Percentiles rank a stretch among this genome's conserved stretches.
Evolutionary conservation across 768 basidiomycete genomes (phyloP).

Genomic region (Amanita jacksonii): DNA sequence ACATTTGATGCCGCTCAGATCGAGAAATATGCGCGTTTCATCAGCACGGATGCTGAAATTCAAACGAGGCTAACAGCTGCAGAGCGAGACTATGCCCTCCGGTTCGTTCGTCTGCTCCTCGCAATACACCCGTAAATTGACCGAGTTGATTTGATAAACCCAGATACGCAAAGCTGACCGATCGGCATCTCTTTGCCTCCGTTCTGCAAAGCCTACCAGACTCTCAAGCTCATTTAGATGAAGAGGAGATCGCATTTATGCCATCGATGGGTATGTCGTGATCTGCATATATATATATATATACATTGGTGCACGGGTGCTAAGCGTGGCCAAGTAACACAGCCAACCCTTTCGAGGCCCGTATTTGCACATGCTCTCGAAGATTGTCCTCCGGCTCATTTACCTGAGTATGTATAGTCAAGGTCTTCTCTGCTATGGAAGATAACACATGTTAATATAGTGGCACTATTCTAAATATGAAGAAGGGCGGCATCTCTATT

Average conservation of each 20-base stretch:
- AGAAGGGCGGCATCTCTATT: constrained; percentile 74
- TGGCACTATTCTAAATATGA: constrained; percentile 63
- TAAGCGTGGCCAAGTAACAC: constrained; percentile 48
- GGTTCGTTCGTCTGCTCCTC: constrained; percentile 30
- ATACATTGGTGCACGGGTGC: no score
- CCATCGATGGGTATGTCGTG: constrained; percentile 60
- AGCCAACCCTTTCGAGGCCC: constrained; percentile 66
- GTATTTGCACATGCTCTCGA: constrained; percentile 77
- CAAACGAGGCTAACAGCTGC: constrained; percentile 76
- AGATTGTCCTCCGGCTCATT: constrained; percentile 53
- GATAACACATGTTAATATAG: constrained; percentile 20
- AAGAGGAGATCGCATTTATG: constrained; percentile 50
- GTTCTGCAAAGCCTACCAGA: constrained; percentile 80
- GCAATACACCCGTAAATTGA: background rate
- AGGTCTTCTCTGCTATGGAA: background rate
- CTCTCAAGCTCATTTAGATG: constrained; percentile 68
- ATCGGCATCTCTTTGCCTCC: constrained; percentile 68
- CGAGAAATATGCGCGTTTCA: constrained; percentile 78
- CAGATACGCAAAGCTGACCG: constrained; percentile 70
- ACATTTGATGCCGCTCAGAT: constrained; percentile 40
- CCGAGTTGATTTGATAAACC: background rate
- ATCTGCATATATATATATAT: constrained; percentile 7
- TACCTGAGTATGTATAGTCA: constrained; percentile 52
- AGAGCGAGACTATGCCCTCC: constrained; percentile 73
- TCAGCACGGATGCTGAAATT: constrained; percentile 57